Base-by-base conservation (phyloP, 108 stramenopile species). In the Aurantiochytrium sp. region DNA sequence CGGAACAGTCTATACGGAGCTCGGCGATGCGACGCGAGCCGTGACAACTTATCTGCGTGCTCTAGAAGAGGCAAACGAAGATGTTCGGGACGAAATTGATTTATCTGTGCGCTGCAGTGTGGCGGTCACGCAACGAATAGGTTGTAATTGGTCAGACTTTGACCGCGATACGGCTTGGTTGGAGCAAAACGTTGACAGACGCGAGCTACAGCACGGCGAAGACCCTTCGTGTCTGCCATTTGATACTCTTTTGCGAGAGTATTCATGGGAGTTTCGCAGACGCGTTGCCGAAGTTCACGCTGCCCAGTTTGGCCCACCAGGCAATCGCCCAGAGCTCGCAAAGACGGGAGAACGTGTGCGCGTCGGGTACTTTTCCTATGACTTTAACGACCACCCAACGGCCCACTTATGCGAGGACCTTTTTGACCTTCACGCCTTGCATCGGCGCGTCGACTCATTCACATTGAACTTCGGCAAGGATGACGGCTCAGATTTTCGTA, bases 371-470 rank as follows among this genome's bases (percentile, higher is more conserved):
- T 47, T 94, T 3, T 91, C 91, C 44, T 92, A 60, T 87, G 93
- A 94, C 88, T 93, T 94, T 60, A 76, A 88, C 87, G 92, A 94
- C 91, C 93, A 94, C 87, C 93, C 93, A 18, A 94, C 93, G 16
- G 72, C 92, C 10, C 93, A 93, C 55, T 59, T 94, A 47, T 55
- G 91, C 45, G 93, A 94, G 91, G 93, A 93, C 2, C 58, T 93
- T 8, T 93, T 94, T 64, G 29, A 87, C 43, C 89, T 87, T 88
- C 91, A 92, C 49, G 60, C 28, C 44, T 89, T 92, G 19, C 58
- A 44, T 18, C 87, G 44, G 18, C 23, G 25, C 21, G 45, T 90
- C 21, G 59, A 91, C 8, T 60, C 60, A 5, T 28, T 25, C 10
- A 60, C 47, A 14, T 19, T 71, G 42, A 43, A 58, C 47, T 87